Evolutionary conservation across 352 stramenopile species (phyloP), one percentile per base, ranked within the genome.

Genomic region (Aphanomyces cochlioides): DNA sequence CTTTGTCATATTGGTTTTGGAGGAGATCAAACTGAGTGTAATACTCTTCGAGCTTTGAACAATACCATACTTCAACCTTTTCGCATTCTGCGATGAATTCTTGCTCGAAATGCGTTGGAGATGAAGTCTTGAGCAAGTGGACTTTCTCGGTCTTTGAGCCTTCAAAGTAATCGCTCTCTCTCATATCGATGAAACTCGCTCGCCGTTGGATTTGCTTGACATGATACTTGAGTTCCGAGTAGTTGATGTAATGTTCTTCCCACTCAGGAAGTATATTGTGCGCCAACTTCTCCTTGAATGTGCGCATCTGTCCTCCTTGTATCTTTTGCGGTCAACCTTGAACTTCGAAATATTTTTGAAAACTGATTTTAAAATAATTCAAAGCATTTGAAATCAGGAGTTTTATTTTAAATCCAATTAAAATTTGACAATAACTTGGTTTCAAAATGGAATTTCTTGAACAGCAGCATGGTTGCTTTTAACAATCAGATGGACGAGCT

Each of bases 41-140:
- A 19, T 97, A 75, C 65, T 98, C 85, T 41, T 82, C 70, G 50
- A 90, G 38, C 67, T 98, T 92, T 21, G 81, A 69, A 59, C 69
- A 57, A 72, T 98, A 98, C 67, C 97, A 97, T 19, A 76, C 60
- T 67, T 98, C 85, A 19, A 98, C 91, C 66, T 97, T 98, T 56
- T 77, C 75, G 74, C 84, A 90, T 75, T 97, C 85, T 56, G 75
- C 43, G 7, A 84, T 75, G 39, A 98, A 74, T 19, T 87, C 73
- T 45, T 92, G 79, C 56, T 92, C 88, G 74, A 98, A 98, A 17
- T 69, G 69, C 0, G 56, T 58, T 3, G 79, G 72, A 50, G 81
- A 75, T 7, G 74, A 60, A 10, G 61, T 77, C 47, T 66, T 60
- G 48, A 60, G 40, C 39, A 65, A 36, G 69, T 53, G 54, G 56